Percentiles rank a stretch among this genome's conserved stretches.
phyloP scores from a whole-genome alignment of 441 rosid genomes.

The Raphanus hybrid region DNA sequence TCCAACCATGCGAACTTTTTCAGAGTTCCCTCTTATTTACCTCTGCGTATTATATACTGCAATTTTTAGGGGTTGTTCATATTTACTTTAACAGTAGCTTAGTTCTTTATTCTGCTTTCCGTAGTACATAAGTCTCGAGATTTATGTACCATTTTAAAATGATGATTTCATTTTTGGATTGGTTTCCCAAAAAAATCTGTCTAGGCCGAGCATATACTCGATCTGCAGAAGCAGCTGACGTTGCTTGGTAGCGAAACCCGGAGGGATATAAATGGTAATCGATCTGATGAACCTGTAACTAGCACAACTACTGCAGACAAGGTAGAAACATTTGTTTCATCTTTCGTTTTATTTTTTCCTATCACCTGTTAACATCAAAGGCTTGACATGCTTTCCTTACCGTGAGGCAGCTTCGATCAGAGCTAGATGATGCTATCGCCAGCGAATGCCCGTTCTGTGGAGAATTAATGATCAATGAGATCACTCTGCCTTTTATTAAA shows the following conservation, averaged over 20 bases:
- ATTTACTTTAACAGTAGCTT: constrained; percentile 8
- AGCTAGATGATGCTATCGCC: constrained; percentile 94
- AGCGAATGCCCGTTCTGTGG: constrained; percentile 97
- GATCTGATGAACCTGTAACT: constrained; percentile 63
- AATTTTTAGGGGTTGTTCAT: constrained; percentile 3
- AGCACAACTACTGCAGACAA: constrained; percentile 76
- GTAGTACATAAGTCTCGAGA: background rate
- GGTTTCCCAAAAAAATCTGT: constrained; percentile 35
- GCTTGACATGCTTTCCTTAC: constrained; percentile 31
- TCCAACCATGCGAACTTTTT: background rate
- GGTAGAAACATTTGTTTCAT: constrained; percentile 47
- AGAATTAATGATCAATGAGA: constrained; percentile 87
- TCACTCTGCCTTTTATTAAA: constrained; percentile 71
- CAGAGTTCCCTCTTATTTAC: constrained; percentile 12
- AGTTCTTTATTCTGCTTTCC: background rate
- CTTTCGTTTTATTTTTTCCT: background rate
- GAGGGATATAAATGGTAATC: constrained; percentile 67
- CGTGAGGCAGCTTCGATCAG: constrained; percentile 77
- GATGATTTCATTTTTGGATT: constrained; percentile 17
- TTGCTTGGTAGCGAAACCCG: constrained; percentile 75
- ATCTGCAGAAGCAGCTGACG: constrained; percentile 92
- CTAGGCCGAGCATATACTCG: constrained; percentile 87
- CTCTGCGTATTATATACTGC: background rate
- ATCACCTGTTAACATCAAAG: background rate
- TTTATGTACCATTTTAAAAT: background rate